Conservation (phyloP, 192 early-diverging fungal genomes). For the Gigaspora rosea region DNA sequence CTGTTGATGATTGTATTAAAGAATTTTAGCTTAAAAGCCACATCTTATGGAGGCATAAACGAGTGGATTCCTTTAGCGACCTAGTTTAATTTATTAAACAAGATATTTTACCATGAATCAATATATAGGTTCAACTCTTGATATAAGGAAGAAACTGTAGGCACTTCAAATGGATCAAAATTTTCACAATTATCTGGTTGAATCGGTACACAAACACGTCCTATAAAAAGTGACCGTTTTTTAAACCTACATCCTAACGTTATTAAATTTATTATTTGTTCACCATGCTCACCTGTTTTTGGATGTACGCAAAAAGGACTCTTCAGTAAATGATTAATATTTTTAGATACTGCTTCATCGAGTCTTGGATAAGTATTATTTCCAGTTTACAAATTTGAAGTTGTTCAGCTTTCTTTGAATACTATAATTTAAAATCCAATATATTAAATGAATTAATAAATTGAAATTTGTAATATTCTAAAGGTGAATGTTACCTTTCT, state of each 20-base stretch:
- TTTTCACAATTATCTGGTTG: slow-evolving; percentile 67
- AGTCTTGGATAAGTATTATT: slow-evolving; percentile 86
- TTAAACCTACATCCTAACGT: neutral
- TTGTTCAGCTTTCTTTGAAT: slow-evolving; percentile 41
- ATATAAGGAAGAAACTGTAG: slow-evolving; percentile 69
- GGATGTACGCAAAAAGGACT: too few relatives aligned
- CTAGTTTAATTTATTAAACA: too few relatives aligned
- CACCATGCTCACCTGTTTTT: too few relatives aligned
- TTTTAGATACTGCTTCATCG: too few relatives aligned
- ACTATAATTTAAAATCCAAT: neutral
- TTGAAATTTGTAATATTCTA: too few relatives aligned
- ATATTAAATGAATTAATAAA: too few relatives aligned
- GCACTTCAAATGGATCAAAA: slow-evolving; percentile 82
- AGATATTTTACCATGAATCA: slow-evolving; percentile 41
- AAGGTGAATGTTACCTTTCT: too few relatives aligned
- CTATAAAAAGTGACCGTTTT: slow-evolving; percentile 39
- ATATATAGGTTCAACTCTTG: slow-evolving; percentile 58
- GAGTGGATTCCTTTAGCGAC: too few relatives aligned
- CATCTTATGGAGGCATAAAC: too few relatives aligned
- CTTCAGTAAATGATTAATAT: too few relatives aligned
- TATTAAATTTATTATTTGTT: slow-evolving; percentile 56
- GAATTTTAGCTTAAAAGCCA: too few relatives aligned
- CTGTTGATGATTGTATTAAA: too few relatives aligned
- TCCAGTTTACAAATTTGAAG: slow-evolving; percentile 59
- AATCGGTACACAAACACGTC: slow-evolving; percentile 94